Base-by-base conservation (phyloP, 176 grass and related monocot genomes). In the Luzula sylvatica region DNA sequence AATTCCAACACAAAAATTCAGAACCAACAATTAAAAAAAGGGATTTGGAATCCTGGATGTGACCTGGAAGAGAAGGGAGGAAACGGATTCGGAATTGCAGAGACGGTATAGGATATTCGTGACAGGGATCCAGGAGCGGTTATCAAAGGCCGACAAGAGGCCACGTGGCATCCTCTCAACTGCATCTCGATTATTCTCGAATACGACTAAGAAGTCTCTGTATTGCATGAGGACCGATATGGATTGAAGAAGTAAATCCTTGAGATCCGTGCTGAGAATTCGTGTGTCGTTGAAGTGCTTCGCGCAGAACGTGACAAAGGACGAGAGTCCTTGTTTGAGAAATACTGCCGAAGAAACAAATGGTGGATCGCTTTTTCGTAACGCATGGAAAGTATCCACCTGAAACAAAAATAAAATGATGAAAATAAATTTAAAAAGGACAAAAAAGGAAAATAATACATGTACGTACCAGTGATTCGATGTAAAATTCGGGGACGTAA, bases 111-210 rank as follows among this genome's bases (percentile, higher is more conserved):
- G 73, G 67, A 93, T 93, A 59, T 86, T 86, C 0, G 81, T 78
- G 58, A 82, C 87, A 29, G 87, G 81, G 47, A 93, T 86, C 87
- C 87, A 93, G 40, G 87, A 93, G 67, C 87, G 76, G 45, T 86
- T 93, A 63, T 93, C 77, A 69, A 93, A 93, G 49, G 81, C 73
- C 57, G 82, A 74, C 38, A 93, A 35, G 50, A 93, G 66, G 51
- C 81, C 79, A 15, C 73, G 72, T 23, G 87, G 81, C 69, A 93
- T 71, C 56, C 77, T 81, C 58, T 78, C 72, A 44, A 82, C 68
- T 43, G 81, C 87, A 67, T 85, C 87, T 12, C 48, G 41, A 20
- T 93, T 93, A 77, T 86, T 86, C 74, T 93, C 87, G 15, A 93
- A 93, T 57, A 82, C 87, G 44, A 78, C 8, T 55, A 93, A 72